Base-by-base conservation (phyloP, 75 land plant genomes). In the Picea sitchensis region DNA sequence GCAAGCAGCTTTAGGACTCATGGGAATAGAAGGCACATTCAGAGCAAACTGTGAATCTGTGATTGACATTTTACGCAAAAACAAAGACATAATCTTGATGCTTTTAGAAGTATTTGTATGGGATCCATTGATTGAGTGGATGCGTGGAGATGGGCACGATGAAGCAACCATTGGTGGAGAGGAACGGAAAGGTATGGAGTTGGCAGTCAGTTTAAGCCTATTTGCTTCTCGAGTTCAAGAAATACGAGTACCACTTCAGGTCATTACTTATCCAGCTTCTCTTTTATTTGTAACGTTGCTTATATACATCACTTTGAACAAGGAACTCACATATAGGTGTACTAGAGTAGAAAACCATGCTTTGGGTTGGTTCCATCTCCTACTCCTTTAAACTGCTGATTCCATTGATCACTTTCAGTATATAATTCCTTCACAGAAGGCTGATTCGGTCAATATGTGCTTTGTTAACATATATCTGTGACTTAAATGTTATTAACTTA, bases 121-220 rank as follows among this genome's bases (percentile, higher is more conserved):
- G 99, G 99, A 98, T 80, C 99, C 99, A 5, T 87, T 98, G 67
- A 86, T 93, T 26, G 99, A 98, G 76, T 98, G 99, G 99, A 98
- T 94, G 79, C 90, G 93, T 21, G 98, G 90, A 58, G 95, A 98
- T 80, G 89, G 87, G 64, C 95, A 92, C 81, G 99, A 98, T 85
- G 96, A 93, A 77, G 96, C 94, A 58, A 87, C 91, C 17, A 84
- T 96, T 83, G 98, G 92, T 82, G 96, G 96, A 78, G 99, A 98
- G 76, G 99, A 98, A 81, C 93, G 94, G 59, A 98, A 91, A 72
- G 98, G 98, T 79, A 98, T 92, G 96, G 98, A 98, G 82, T 81
- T 93, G 76, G 99, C 99, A 74, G 96, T 98, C 54, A 95, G 95
- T 79, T 87, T 93, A 76, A 93, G 98, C 80, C 81, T 95, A 79